Percentiles rank a stretch among this genome's conserved stretches.
Evolutionary conservation across 192 early-diverging fungal genomes (phyloP).

Genomic region (Coemansia reversa): DNA sequence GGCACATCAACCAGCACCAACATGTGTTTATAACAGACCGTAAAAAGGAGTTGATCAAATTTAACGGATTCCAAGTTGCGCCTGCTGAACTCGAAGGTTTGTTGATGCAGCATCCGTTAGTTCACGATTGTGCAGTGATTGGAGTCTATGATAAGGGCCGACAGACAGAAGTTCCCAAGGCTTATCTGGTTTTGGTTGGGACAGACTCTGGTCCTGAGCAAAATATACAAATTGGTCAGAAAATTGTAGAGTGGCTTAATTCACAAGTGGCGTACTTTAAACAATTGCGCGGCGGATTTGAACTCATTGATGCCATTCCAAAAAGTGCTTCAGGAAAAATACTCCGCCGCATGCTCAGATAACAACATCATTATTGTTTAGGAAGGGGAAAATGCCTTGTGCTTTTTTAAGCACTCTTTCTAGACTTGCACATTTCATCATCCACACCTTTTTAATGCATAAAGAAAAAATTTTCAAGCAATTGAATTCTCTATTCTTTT

Average conservation of each 20-base stretch:
- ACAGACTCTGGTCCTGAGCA: neutral
- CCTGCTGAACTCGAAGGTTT: constrained; percentile 81
- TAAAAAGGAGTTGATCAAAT: constrained; percentile 89
- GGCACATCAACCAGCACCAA: constrained; percentile 58
- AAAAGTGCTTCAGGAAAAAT: constrained; percentile 37
- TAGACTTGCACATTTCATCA: constrained; percentile 3
- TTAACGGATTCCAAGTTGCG: constrained; percentile 77
- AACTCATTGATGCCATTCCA: constrained; percentile 23
- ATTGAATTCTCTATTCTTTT: too few species aligned
- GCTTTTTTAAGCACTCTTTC: too few species aligned
- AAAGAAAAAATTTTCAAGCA: too few species aligned
- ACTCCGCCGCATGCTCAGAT: constrained; percentile 39
- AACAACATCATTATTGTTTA: constrained; percentile 4
- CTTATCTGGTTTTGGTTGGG: constrained; percentile 29
- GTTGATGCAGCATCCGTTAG: constrained; percentile 63
- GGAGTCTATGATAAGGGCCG: constrained; percentile 58
- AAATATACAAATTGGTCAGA: neutral
- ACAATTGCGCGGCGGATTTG: constrained; percentile 35
- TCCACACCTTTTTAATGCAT: too few species aligned
- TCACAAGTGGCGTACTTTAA: constrained; percentile 38
- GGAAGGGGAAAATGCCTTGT: too few species aligned
- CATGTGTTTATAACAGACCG: constrained; percentile 67
- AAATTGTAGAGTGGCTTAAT: constrained; percentile 31
- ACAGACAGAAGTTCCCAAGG: constrained; percentile 53
- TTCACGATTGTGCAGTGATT: constrained; percentile 67